Evolutionary conservation across 2,329 filamentous ascomycete genomes (phyloP).

Genomic region (Kalaharituber pfeilii): DNA sequence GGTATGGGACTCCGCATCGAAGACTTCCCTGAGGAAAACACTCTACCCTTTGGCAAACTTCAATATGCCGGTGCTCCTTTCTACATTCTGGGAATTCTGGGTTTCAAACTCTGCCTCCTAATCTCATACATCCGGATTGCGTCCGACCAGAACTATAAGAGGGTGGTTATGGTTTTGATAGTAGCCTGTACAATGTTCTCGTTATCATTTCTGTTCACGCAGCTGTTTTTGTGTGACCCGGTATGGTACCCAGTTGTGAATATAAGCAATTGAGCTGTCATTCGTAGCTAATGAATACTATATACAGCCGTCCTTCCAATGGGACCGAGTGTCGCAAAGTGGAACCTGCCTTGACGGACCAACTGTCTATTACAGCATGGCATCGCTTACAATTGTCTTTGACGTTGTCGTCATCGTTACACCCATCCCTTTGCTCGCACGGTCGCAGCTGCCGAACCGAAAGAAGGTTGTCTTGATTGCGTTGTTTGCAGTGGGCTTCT

Average conservation of each 20-base stretch:
- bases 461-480: conserved; percentile 31
- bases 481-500: conserved; percentile 35
- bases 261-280: too few relatives aligned
- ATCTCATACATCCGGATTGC: conserved; percentile 33
- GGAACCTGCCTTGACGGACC: conserved; percentile 29
- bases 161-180: conserved; percentile 26
- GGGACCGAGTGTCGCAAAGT: conserved; percentile 23
- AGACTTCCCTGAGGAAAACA: conserved; percentile 28
- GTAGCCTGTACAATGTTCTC: conserved; percentile 28
- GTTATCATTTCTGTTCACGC: conserved; percentile 24
- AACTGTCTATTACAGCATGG: conserved; percentile 31
- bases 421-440: conserved; percentile 30
- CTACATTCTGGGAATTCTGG: conserved; percentile 31
- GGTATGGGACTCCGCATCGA: conserved; percentile 28
- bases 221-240: conserved; percentile 23
- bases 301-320: background rate
- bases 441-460: conserved; percentile 27
- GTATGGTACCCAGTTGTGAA: too few relatives aligned
- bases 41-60: conserved; percentile 28
- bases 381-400: conserved; percentile 30
- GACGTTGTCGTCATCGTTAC: conserved; percentile 29
- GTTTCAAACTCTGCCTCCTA: conserved; percentile 34
- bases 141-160: conserved; percentile 26
- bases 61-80: conserved; percentile 32
- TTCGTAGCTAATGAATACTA: conserved; percentile 27